Evolutionary conservation across 2,329 filamentous ascomycete species (phyloP).

Genomic region (Fusarium sacchari): DNA sequence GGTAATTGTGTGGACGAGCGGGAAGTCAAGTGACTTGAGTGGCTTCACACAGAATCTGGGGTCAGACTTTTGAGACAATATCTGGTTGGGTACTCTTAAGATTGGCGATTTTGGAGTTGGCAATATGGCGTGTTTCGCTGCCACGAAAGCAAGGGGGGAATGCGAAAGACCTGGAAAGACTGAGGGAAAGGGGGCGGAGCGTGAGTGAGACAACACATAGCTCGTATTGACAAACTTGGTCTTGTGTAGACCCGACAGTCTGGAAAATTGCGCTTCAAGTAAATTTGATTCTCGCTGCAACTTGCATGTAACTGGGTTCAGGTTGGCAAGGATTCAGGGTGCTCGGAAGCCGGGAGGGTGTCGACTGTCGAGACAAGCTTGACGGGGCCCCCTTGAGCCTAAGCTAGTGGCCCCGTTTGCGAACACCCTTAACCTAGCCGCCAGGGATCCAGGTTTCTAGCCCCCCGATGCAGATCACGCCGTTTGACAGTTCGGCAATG

Average conservation of each 20-base stretch:
- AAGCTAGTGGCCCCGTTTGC: slow-evolving; percentile 38
- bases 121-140: slow-evolving; percentile 22
- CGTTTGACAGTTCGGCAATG: slow-evolving; percentile 46
- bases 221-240: slow-evolving; percentile 40
- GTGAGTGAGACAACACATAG: slow-evolving; percentile 30
- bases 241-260: slow-evolving; percentile 48
- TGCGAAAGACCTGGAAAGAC: slow-evolving; percentile 26
- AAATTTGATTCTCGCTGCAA: slow-evolving; percentile 44
- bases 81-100: slow-evolving; percentile 34
- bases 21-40: slow-evolving; percentile 36
- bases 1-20: slow-evolving; percentile 13
- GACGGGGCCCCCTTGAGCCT: slow-evolving; percentile 37
- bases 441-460: slow-evolving; percentile 43
- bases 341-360: slow-evolving; percentile 30
- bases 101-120: slow-evolving; percentile 36
- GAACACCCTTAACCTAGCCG: slow-evolving; percentile 35
- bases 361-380: slow-evolving; percentile 41
- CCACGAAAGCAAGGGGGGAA: slow-evolving; percentile 17
- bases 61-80: slow-evolving; percentile 11
- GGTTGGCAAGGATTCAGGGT: slow-evolving; percentile 32
- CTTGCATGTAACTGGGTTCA: slow-evolving; percentile 37
- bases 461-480: slow-evolving; percentile 46
- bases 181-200: slow-evolving; percentile 28
- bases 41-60: slow-evolving; percentile 32
- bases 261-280: slow-evolving; percentile 50